phyloP scores from a whole-genome alignment of 2,329 filamentous ascomycete genomes.

The Hawksworthiomyces lignivorus region DNA sequence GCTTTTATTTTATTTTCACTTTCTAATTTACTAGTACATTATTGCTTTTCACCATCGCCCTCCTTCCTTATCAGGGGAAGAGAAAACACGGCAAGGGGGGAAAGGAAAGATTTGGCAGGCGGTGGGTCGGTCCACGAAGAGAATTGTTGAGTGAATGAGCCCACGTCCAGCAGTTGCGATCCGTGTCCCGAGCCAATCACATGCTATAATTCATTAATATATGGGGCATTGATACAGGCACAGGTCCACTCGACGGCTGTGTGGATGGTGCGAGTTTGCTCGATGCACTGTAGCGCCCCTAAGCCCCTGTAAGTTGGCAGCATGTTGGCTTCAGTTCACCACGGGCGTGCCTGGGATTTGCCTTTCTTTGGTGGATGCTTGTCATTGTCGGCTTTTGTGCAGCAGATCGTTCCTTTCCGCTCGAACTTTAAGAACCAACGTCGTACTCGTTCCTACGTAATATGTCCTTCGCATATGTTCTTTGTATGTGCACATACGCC shows the following conservation, averaged over 20 bases:
- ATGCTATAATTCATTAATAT: neutral
- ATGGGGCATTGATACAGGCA: neutral
- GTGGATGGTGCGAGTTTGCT: neutral
- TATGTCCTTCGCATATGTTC: too few relatives aligned
- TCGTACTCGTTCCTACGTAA: too few relatives aligned
- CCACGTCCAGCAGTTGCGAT: slow-evolving; percentile 12
- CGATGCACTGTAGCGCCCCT: too few relatives aligned
- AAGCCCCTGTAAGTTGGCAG: too few relatives aligned
- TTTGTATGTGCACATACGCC: too few relatives aligned
- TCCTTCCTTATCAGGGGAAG: slow-evolving; percentile 3
- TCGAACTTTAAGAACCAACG: too few relatives aligned
- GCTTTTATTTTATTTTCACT: slow-evolving; percentile 9
- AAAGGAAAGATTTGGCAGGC: slow-evolving; percentile 1
- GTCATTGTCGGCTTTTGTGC: slow-evolving; percentile 5
- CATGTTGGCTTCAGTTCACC: too few relatives aligned
- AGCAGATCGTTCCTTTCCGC: too few relatives aligned
- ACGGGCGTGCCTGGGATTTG: too few relatives aligned
- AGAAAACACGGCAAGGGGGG: neutral
- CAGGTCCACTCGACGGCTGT: neutral
- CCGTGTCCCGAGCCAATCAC: slow-evolving; percentile 17
- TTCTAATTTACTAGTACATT: too few relatives aligned
- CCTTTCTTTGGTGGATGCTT: too few relatives aligned
- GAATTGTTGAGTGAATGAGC: slow-evolving; percentile 15
- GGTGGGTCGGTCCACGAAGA: slow-evolving; percentile 5
- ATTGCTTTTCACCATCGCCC: neutral